Evolutionary conservation across 2,329 filamentous ascomycete genomes (phyloP).

Genomic region (Volutella citrinella): DNA sequence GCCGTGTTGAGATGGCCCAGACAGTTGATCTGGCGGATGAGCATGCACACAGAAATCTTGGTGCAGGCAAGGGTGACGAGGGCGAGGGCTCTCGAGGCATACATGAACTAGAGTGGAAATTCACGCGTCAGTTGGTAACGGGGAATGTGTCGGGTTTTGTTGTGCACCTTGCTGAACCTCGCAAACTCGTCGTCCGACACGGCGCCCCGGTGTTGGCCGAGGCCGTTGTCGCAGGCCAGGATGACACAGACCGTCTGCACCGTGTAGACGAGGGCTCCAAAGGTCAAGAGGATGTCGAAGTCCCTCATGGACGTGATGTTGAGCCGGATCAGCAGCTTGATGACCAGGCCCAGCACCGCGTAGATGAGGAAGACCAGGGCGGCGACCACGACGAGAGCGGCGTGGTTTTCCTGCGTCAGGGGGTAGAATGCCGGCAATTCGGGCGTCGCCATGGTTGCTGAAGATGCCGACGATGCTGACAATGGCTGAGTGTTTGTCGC

Average conservation of each 20-base stretch:
- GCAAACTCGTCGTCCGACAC: constrained; percentile 7
- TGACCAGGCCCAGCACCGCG: constrained; percentile 16
- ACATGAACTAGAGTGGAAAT: constrained; percentile 17
- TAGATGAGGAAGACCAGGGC: constrained; percentile 19
- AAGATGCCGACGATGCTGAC: no score
- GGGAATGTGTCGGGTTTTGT: neutral
- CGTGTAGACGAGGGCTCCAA: constrained; percentile 11
- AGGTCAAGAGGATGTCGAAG: constrained; percentile 14
- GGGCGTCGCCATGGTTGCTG: constrained; percentile 13
- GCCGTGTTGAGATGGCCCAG: constrained; percentile 13
- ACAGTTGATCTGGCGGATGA: constrained; percentile 19
- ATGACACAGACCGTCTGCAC: constrained; percentile 19
- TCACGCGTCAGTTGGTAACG: constrained; percentile 1
- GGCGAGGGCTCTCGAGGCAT: constrained; percentile 14
- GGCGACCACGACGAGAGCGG: constrained; percentile 19
- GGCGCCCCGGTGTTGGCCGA: constrained; percentile 12
- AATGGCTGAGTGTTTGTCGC: no score
- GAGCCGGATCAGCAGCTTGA: constrained; percentile 20
- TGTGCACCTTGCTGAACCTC: constrained; percentile 16
- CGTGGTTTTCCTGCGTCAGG: constrained; percentile 17
- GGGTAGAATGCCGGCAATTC: constrained; percentile 20
- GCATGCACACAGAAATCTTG: constrained; percentile 19
- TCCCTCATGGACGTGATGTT: constrained; percentile 22
- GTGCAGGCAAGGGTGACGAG: constrained; percentile 16
- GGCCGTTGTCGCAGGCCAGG: constrained; percentile 12